Conservation (phyloP, 2,329 filamentous ascomycete genomes). For the Cercospora zeina region DNA sequence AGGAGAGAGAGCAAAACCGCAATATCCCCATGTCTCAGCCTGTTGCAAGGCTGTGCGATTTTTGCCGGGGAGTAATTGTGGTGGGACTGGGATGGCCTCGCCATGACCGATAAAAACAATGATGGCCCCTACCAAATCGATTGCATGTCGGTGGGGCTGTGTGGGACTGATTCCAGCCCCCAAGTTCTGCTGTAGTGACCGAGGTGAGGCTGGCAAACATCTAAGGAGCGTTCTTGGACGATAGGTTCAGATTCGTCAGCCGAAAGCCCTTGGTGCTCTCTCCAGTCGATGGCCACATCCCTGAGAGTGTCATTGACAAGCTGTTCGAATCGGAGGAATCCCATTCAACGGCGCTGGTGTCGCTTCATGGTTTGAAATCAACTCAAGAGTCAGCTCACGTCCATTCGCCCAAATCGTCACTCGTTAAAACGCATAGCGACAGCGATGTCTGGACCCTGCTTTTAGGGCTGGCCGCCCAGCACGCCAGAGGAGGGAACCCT, state of each 20-base stretch:
- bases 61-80: no score
- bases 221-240: not conserved
- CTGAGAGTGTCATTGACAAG: not conserved
- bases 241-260: not conserved
- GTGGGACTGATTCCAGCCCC: no score
- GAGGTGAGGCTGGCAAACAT: not conserved
- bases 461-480: not conserved
- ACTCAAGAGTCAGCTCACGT: not conserved
- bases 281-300: not conserved
- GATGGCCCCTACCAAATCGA: no score
- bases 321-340: not conserved
- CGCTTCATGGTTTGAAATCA: not conserved
- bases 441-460: not conserved
- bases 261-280: not conserved
- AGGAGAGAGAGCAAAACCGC: no score
- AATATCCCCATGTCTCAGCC: no score
- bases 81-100: no score
- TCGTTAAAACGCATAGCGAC: not conserved
- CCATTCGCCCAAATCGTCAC: not conserved
- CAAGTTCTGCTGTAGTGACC: no score
- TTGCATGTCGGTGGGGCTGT: no score
- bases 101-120: no score
- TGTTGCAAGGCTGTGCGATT: no score
- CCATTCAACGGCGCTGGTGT: not conserved
- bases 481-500: not conserved